These are phyloP conservation scores for Ustilago hordei DNA, from an alignment of 1,284 basidiomycete genomes.

Conservation along the genomic window DNA sequence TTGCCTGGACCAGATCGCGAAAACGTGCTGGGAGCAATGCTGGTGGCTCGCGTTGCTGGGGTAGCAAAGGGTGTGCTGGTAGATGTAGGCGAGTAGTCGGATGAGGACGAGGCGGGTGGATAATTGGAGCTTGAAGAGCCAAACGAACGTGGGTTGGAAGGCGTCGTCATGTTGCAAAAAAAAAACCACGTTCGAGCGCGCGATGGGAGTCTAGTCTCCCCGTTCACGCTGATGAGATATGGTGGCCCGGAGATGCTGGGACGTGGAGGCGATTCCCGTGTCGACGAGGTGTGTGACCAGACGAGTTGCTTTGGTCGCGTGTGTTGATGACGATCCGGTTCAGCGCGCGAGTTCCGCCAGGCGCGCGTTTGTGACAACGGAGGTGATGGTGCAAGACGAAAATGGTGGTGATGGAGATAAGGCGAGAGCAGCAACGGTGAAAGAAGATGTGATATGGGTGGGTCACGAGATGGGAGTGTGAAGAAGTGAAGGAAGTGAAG, in stretches of 20 bases:
- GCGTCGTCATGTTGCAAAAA: conserved; percentile 42
- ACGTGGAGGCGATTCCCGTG: not conserved
- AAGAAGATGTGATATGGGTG: conserved; percentile 2
- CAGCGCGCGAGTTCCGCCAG: not conserved
- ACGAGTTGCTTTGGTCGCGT: conserved; percentile 15
- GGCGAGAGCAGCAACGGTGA: not conserved
- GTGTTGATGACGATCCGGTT: conserved; percentile 8
- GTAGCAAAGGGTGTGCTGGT: conserved; percentile 53
- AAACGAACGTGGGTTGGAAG: conserved; percentile 45
- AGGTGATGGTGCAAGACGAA: not conserved
- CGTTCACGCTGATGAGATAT: conserved; percentile 15
- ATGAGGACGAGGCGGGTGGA: conserved; percentile 39
- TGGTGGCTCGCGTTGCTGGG: conserved; percentile 46
- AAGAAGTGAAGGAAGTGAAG: conserved; percentile 6
- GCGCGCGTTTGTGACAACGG: not conserved
- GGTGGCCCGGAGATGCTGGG: not conserved
- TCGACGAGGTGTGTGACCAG: not conserved
- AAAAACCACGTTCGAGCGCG: conserved; percentile 22
- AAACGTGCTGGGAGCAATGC: conserved; percentile 49
- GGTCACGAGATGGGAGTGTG: not conserved
- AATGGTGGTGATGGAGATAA: not conserved
- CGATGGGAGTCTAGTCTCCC: conserved; percentile 14
- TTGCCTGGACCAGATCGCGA: conserved; percentile 52
- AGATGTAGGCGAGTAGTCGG: conserved; percentile 52
- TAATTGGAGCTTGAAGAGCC: conserved; percentile 29